Percentiles rank a stretch among this genome's conserved stretches.
Conservation (phyloP, 345 rosid species). For the Anacardium occidentale region DNA sequence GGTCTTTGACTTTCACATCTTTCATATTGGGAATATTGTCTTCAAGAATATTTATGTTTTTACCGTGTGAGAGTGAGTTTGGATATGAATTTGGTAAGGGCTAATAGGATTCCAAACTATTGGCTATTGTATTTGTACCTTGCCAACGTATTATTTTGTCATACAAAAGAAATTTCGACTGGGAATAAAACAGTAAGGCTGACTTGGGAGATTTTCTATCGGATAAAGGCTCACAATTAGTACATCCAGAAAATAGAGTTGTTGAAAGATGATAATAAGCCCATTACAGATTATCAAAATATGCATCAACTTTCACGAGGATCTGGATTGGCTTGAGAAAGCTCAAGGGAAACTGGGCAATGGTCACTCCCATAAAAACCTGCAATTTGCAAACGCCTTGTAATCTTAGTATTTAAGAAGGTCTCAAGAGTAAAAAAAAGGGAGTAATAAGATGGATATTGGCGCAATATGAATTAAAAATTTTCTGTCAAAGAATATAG, state of each 20-base stretch:
- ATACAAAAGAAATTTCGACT: too few species aligned
- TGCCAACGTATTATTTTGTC: too few species aligned
- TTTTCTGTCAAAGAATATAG: background rate
- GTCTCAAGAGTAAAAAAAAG: background rate
- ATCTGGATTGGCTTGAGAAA: constrained; percentile 39
- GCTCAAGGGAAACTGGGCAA: constrained; percentile 83
- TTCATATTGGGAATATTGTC: too few species aligned
- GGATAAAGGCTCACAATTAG: background rate
- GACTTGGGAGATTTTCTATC: background rate
- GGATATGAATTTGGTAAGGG: too few species aligned
- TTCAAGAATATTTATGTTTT: too few species aligned
- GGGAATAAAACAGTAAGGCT: too few species aligned
- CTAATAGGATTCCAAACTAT: too few species aligned
- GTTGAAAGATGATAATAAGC: background rate
- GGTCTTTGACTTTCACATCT: too few species aligned
- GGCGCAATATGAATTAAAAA: too few species aligned
- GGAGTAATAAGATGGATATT: background rate
- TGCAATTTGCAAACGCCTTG: constrained; percentile 55
- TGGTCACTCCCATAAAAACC: constrained; percentile 94
- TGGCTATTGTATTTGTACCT: too few species aligned
- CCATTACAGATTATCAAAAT: constrained; percentile 6
- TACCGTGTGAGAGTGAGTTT: too few species aligned
- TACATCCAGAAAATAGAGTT: background rate
- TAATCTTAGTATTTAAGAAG: background rate
- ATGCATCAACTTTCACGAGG: constrained; percentile 10